Evolutionary conservation across 2,329 filamentous ascomycete genomes (phyloP).

Genomic region (Exophiala spinifera): DNA sequence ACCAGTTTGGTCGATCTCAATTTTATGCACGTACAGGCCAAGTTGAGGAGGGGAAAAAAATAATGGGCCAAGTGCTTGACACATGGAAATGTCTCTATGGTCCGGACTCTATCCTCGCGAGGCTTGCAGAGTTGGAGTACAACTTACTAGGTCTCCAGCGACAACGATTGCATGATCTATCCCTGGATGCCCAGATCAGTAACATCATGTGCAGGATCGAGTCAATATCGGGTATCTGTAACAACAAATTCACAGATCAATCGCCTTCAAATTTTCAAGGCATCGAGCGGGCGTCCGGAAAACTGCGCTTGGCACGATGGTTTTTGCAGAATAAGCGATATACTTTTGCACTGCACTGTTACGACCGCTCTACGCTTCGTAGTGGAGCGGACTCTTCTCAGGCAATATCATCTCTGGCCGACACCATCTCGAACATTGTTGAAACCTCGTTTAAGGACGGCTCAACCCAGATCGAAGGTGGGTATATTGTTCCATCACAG

Average conservation of each 20-base stretch:
- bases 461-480: not conserved
- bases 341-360: constrained; percentile 17
- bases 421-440: constrained; percentile 7
- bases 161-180: not conserved
- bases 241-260: constrained; percentile 7
- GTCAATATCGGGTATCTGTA: constrained; percentile 6
- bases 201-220: constrained; percentile 16
- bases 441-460: not conserved
- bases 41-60: not conserved
- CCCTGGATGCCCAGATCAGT: constrained; percentile 7
- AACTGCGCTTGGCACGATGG: constrained; percentile 10
- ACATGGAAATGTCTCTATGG: constrained; percentile 10
- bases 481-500: constrained; percentile 6
- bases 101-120: constrained; percentile 6
- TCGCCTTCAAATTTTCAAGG: not conserved
- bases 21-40: constrained; percentile 13
- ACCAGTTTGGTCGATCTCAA: constrained; percentile 18
- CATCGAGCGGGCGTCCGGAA: not conserved
- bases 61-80: constrained; percentile 9
- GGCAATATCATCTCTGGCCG: not conserved
- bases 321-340: constrained; percentile 15
- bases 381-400: not conserved
- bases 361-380: constrained; percentile 1
- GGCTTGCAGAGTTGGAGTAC: constrained; percentile 12
- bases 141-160: constrained; percentile 10